Conservation (phyloP, 768 basidiomycete species). For the Flagelloscypha sp. region DNA sequence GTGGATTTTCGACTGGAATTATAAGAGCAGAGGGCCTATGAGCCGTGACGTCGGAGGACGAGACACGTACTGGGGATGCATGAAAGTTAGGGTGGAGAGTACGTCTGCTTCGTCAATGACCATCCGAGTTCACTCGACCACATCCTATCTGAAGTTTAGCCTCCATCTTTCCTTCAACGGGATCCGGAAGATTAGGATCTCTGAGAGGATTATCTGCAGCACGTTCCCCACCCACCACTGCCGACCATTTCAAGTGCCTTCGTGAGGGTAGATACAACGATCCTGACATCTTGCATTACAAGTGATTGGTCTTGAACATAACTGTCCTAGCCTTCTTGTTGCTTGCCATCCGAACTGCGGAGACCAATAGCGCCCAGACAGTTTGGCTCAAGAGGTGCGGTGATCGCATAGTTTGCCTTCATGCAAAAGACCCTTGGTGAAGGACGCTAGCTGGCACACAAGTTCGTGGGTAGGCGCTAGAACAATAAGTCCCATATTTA, state of each 20-base stretch:
- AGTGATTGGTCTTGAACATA: slow-evolving; percentile 14
- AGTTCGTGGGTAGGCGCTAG: slow-evolving; percentile 89
- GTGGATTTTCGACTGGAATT: slow-evolving; percentile 17
- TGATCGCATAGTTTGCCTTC: slow-evolving; percentile 66
- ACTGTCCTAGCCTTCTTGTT: too few species aligned
- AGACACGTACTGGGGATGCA: slow-evolving; percentile 55
- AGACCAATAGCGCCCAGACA: too few species aligned
- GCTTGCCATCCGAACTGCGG: too few species aligned
- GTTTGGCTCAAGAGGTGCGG: slow-evolving; percentile 61
- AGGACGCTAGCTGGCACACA: slow-evolving; percentile 65
- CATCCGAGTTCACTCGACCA: slow-evolving; percentile 76
- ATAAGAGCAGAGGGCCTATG: slow-evolving; percentile 39
- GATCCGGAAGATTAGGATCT: too few species aligned
- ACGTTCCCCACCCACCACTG: slow-evolving; percentile 46
- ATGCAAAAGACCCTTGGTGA: slow-evolving; percentile 71
- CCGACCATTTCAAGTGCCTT: slow-evolving; percentile 54
- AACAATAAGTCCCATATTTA: slow-evolving; percentile 70
- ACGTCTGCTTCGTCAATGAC: slow-evolving; percentile 90
- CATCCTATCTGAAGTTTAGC: slow-evolving; percentile 57
- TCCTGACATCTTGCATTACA: slow-evolving; percentile 45
- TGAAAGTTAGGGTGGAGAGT: slow-evolving; percentile 77
- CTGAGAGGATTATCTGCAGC: slow-evolving; percentile 19
- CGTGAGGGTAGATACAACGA: slow-evolving; percentile 58
- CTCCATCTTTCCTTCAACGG: too few species aligned
- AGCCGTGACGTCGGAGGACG: slow-evolving; percentile 66